A percentile compares a stretch with the other conserved stretches of the same genome.
Conservation (phyloP, 2,329 filamentous ascomycete genomes). For the Ophiognomonia clavigignenti-juglandacearum region DNA sequence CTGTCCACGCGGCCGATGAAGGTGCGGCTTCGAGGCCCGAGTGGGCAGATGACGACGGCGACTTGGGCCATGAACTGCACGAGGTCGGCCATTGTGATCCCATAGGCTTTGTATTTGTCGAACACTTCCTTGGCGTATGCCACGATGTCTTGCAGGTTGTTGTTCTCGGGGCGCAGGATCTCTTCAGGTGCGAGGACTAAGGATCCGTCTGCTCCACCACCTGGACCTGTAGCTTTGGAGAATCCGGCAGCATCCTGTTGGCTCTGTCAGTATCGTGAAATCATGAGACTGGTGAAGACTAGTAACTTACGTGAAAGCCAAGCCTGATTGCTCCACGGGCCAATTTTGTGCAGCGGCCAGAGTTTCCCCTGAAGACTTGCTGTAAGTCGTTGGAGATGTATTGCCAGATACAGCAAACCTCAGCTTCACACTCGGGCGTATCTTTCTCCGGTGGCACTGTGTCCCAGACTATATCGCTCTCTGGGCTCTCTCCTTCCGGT, state of each 20-base stretch:
- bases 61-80: conserved; percentile 48
- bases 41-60: conserved; percentile 41
- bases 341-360: conserved; percentile 36
- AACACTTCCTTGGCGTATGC: conserved; percentile 33
- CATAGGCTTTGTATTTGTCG: conserved; percentile 33
- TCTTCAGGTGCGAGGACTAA: conserved; percentile 37
- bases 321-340: conserved; percentile 41
- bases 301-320: conserved; percentile 36
- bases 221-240: conserved; percentile 29
- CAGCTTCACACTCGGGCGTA: conserved; percentile 24
- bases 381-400: conserved; percentile 36
- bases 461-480: neutral
- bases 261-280: neutral
- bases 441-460: neutral
- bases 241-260: conserved; percentile 36
- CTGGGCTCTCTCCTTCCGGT: neutral
- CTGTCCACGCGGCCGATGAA: conserved; percentile 48
- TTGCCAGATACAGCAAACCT: conserved; percentile 42
- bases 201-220: conserved; percentile 43
- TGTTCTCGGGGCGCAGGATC: conserved; percentile 35
- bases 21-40: conserved; percentile 42
- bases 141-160: conserved; percentile 41
- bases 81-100: conserved; percentile 49
- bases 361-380: conserved; percentile 29
- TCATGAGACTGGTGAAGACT: neutral